Conservation (phyloP, 177 flowering plant species). For the Vitis hybrid region DNA sequence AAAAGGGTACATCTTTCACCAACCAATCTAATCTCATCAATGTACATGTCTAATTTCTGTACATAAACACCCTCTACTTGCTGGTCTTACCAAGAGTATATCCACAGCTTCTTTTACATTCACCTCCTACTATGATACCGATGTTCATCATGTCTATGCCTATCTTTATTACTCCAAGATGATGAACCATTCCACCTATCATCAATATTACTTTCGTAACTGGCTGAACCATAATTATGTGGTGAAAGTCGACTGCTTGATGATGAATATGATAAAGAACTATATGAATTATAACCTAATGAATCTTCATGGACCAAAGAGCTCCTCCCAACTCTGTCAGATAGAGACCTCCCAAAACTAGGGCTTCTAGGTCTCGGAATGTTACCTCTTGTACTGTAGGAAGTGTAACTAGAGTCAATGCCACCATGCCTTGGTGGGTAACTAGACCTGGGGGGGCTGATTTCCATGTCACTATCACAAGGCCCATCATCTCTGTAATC, state of each 20-base stretch:
- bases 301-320: conserved; percentile 40
- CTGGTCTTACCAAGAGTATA: no score
- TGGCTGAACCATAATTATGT: conserved; percentile 15
- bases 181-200: conserved; percentile 3
- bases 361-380: conserved; percentile 40
- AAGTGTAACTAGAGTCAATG: conserved; percentile 28
- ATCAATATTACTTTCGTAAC: conserved; percentile 3
- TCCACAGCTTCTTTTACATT: not conserved
- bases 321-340: conserved; percentile 58
- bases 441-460: conserved; percentile 33
- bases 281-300: conserved; percentile 20
- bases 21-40: no score
- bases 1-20: no score
- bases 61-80: not conserved
- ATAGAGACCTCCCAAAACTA: conserved; percentile 36
- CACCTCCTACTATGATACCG: conserved; percentile 15
- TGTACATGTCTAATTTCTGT: no score
- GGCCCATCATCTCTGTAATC: conserved; percentile 67
- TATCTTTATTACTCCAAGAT: conserved; percentile 2
- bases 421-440: conserved; percentile 43
- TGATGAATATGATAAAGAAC: conserved; percentile 24
- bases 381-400: conserved; percentile 34
- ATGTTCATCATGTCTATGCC: not conserved
- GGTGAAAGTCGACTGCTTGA: conserved; percentile 22
- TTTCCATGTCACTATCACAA: conserved; percentile 46